phyloP scores from a whole-genome alignment of 345 rosid species.

The Citrus inodora region DNA sequence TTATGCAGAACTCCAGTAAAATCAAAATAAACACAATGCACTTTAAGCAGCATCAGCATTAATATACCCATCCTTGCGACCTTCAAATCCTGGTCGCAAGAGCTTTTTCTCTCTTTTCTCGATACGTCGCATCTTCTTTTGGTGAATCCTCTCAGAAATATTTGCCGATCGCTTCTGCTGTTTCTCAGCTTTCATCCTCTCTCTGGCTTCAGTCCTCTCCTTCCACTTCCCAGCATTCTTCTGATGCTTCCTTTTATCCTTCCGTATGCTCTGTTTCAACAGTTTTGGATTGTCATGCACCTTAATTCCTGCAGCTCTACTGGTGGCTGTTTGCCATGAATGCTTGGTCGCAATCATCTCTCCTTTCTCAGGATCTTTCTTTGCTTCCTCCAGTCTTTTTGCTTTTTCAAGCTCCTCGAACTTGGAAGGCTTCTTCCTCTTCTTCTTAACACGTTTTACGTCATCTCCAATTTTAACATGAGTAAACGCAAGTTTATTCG shows the following conservation, averaged over 20 bases:
- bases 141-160: constrained; percentile 58
- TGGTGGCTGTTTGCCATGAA: constrained; percentile 72
- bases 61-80: constrained; percentile 24
- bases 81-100: constrained; percentile 88
- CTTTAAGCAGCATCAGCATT: background rate
- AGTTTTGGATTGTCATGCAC: constrained; percentile 80
- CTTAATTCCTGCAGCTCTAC: constrained; percentile 77
- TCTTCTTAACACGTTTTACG: constrained; percentile 48
- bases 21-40: background rate
- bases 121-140: constrained; percentile 68
- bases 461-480: constrained; percentile 70
- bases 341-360: constrained; percentile 51
- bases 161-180: constrained; percentile 75
- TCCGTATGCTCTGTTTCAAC: constrained; percentile 72
- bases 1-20: background rate
- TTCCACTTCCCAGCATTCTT: constrained; percentile 88
- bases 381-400: constrained; percentile 50
- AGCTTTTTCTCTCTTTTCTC: constrained; percentile 92
- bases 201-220: constrained; percentile 58
- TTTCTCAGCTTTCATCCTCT: constrained; percentile 62
- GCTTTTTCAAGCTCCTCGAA: constrained; percentile 68
- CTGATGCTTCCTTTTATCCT: constrained; percentile 65
- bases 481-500: constrained; percentile 67
- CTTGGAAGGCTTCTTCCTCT: constrained; percentile 61
- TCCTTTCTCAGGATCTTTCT: constrained; percentile 82